Percentiles rank a stretch among this genome's conserved stretches.
phyloP scores from a whole-genome alignment of 148 eudicot species.

The Camellia lanceoleosa region DNA sequence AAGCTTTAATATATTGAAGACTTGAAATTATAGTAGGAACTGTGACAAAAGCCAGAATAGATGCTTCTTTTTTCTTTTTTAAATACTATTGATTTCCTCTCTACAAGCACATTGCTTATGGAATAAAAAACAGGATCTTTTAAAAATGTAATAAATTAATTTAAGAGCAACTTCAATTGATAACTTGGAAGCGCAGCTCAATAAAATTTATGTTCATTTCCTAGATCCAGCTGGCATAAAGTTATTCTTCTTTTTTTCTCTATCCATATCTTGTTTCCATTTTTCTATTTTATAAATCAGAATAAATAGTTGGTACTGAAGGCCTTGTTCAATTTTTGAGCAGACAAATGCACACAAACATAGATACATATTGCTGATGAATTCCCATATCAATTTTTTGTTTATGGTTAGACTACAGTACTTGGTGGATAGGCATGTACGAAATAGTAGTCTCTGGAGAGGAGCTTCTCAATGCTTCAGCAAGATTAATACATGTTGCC shows the following conservation, averaged over 20 bases:
- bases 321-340: background rate
- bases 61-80: no score
- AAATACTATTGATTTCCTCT: background rate
- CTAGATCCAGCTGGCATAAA: background rate
- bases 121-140: background rate
- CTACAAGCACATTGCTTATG: background rate
- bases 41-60: background rate
- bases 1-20: background rate
- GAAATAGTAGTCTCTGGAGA: constrained; percentile 73
- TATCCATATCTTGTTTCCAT: background rate
- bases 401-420: constrained; percentile 14
- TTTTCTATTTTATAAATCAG: background rate
- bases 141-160: background rate
- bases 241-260: background rate
- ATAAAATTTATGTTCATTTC: background rate
- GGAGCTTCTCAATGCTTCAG: constrained; percentile 79
- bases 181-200: background rate
- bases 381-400: background rate
- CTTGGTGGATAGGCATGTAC: constrained; percentile 86
- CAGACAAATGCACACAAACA: background rate
- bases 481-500: constrained; percentile 67
- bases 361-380: background rate
- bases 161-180: background rate
- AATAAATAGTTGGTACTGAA: background rate
- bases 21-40: background rate